Evolutionary conservation across 2,329 filamentous ascomycete species (phyloP), one percentile per base, ranked within the genome.

Genomic region (Cucurbitaria berberidis): DNA sequence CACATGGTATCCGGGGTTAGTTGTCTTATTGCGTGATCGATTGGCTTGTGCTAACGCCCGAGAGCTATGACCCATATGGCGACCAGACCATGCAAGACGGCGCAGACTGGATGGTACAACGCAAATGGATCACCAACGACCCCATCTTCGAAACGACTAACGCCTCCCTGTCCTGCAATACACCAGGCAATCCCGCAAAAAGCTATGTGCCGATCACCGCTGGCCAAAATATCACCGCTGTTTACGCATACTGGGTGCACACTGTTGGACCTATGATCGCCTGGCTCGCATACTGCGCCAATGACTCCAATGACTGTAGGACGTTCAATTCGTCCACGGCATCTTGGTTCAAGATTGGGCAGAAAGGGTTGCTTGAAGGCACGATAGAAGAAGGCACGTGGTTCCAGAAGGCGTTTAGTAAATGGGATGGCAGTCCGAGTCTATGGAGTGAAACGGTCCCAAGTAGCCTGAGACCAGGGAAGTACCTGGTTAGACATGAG

Each of bases 261-360:
- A 72, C 66, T 9, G 63, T 72, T 19, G 68, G 67, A 0, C 68
- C 68, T 0, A 70, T 72, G 66, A 59, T 70, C 26, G 61, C 55
- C 3, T 70, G 67, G 67, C 57, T 72, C 42, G 53, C 68, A 9
- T 55, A 57, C 59, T 72, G 67, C 59, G 19, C 51, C 29, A 52
- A 53, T 40, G 42, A 22, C 1, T 27, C 32, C 18, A 63, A 62
- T 45, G 56, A 64, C 50, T 70, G 68, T 50, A 7, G 6, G 4
- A 60, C 54, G 1, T 59, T 63, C 45, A 50, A 66, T 48, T 39
- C 59, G 6, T 47, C 48, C 0, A 53, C 36, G 2, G 59, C 54
- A 4, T 35, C 47, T 3, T 72, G 68, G 68, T 72, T 72, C 53
- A 72, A 72, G 54, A 69, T 72, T 24, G 67, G 59, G 0, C 49